Evolutionary conservation across 1,139 yeast species (phyloP).

Genomic region (Nakaseomyces nivariensis): DNA sequence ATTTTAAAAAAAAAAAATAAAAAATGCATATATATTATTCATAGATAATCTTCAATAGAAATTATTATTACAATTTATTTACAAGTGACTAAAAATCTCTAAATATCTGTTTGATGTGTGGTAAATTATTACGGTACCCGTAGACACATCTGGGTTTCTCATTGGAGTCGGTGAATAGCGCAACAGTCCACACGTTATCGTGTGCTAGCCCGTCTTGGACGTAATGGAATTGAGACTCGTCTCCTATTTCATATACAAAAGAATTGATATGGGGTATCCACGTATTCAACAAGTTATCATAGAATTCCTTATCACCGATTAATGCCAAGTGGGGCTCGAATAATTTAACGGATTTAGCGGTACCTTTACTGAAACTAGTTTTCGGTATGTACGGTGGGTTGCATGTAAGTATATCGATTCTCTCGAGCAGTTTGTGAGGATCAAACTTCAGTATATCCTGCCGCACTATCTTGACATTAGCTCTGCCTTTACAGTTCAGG

Average conservation of each 20-base stretch:
- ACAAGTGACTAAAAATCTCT: neutral
- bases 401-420: slow-evolving; percentile 50
- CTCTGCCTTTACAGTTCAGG: slow-evolving; percentile 32
- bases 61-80: neutral
- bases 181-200: slow-evolving; percentile 22
- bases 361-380: slow-evolving; percentile 32
- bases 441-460: neutral
- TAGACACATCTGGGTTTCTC: slow-evolving; percentile 30
- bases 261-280: slow-evolving; percentile 23
- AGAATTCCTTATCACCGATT: slow-evolving; percentile 67
- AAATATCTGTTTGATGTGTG: neutral
- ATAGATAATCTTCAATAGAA: no score
- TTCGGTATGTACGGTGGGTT: slow-evolving; percentile 84
- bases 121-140: slow-evolving; percentile 16
- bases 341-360: slow-evolving; percentile 51
- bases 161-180: slow-evolving; percentile 28
- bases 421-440: slow-evolving; percentile 3
- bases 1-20: no score
- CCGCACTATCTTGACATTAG: neutral
- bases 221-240: slow-evolving; percentile 25
- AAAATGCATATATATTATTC: neutral
- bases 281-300: slow-evolving; percentile 41
- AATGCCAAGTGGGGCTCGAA: slow-evolving; percentile 76
- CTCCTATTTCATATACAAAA: slow-evolving; percentile 39
- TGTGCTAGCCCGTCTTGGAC: slow-evolving; percentile 8